phyloP scores from a whole-genome alignment of 2,329 filamentous ascomycete genomes.

The Fusarium transvaalense region DNA sequence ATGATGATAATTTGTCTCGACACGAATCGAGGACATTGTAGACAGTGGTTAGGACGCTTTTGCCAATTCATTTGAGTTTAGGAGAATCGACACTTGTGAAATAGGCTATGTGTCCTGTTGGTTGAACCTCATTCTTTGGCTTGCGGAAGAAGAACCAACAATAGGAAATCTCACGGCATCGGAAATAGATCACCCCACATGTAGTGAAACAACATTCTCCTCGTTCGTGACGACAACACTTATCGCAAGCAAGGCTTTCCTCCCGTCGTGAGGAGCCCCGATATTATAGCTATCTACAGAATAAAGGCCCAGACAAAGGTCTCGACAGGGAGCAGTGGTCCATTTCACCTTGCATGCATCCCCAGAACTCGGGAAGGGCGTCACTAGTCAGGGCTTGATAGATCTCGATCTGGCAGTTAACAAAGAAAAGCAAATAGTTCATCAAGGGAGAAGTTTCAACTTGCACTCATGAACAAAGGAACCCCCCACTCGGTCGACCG shows the following conservation, averaged over 20 bases:
- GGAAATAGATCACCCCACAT: not conserved
- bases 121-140: not conserved
- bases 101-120: not conserved
- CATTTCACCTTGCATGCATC: not conserved
- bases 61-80: not conserved
- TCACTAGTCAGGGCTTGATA: constrained; percentile 4
- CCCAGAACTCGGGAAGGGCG: constrained; percentile 19
- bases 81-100: not conserved
- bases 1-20: not conserved
- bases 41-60: not conserved
- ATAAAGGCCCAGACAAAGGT: constrained; percentile 7
- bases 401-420: constrained; percentile 6
- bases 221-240: not conserved
- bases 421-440: not conserved
- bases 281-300: not conserved
- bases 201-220: not conserved
- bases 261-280: not conserved
- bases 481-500: constrained; percentile 5
- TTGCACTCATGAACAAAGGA: not conserved
- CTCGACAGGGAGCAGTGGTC: not conserved
- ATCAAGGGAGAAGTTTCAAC: constrained; percentile 8
- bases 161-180: not conserved
- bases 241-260: too few species aligned
- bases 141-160: not conserved
- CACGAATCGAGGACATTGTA: not conserved